Evolutionary conservation across 805 yeast species (phyloP).

Genomic region (Komagataella populi): DNA sequence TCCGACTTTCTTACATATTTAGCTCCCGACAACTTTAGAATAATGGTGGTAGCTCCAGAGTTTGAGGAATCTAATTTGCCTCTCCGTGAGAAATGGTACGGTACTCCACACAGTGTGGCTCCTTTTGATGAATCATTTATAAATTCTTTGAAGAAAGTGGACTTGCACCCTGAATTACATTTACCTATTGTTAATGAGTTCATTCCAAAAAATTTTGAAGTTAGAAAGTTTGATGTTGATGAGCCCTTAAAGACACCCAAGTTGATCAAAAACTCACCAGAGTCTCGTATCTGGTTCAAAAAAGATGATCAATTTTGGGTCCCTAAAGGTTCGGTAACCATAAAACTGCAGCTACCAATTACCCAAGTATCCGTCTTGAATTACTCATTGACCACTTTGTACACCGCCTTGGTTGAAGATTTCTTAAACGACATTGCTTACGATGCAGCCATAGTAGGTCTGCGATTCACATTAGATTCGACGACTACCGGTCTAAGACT

Average conservation of each 20-base stretch:
- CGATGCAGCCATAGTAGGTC: conserved; percentile 75
- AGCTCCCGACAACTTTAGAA: conserved; percentile 45
- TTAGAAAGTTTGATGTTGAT: conserved; percentile 24
- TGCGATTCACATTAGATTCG: conserved; percentile 39
- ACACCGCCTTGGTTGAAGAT: conserved; percentile 63
- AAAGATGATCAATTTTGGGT: conserved; percentile 81
- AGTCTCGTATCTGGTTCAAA: conserved; percentile 69
- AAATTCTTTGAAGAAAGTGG: conserved; percentile 17
- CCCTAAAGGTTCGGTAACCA: conserved; percentile 67
- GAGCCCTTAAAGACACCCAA: conserved; percentile 42
- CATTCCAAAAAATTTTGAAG: conserved; percentile 66
- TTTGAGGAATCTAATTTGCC: conserved; percentile 29
- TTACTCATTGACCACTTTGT: conserved; percentile 44
- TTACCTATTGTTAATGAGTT: conserved; percentile 70
- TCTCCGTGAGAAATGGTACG: conserved; percentile 73
- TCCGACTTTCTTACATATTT: conserved; percentile 33
- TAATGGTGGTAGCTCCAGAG: conserved; percentile 37
- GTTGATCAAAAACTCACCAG: conserved; percentile 37
- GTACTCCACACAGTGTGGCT: conserved; percentile 56
- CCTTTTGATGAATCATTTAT: conserved; percentile 27
- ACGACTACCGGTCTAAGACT: conserved; percentile 62
- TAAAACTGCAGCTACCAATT: conserved; percentile 53
- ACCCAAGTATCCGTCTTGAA: conserved; percentile 45
- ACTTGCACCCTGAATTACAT: conserved; percentile 23
- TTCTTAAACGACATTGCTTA: conserved; percentile 64